Evolutionary conservation across 2,329 filamentous ascomycete species (phyloP), one percentile per base, ranked within the genome.

Genomic region (Bipolaris oryzae): DNA sequence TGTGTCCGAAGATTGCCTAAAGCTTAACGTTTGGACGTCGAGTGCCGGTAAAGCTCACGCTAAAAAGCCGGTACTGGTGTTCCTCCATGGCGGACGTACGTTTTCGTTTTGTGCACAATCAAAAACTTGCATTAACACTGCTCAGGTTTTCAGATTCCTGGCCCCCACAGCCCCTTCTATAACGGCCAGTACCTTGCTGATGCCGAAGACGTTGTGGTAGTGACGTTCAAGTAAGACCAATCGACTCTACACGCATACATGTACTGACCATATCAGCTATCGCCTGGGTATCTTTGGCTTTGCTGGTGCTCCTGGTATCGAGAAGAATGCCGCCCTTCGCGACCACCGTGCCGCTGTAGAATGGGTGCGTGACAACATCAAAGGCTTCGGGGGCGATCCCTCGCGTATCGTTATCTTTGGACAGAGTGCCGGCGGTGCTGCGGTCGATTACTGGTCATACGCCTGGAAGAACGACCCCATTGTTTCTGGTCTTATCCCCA

Each of bases 361-460:
- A 57, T 79, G 77, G 77, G 65, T 78, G 5, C 66, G 67, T 7
- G 69, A 77, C 21, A 79, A 79, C 53, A 78, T 79, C 47, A 69
- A 61, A 7, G 63, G 61, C 11, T 79, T 79, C 42, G 78, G 78
- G 20, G 78, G 77, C 6, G 75, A 79, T 53, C 68, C 76, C 2
- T 63, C 57, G 42, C 62, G 71, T 5, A 79, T 80, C 37, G 72
- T 69, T 13, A 63, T 79, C n/a, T 77, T 71, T 42, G 77, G 77
- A 1, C 74, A 78, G 46, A 72, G 70, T 20, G 74, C 76, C n/a
- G 76, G 76, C 25, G 71, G 69, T 41, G 70, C 76, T 5, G 67
- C 76, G 0, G 79, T 79, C 0, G 81, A 84, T 58, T 81, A 79
- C 64, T 82, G 78, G 74, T 73, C 78, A 0, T 85, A 82, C 49